phyloP scores from a whole-genome alignment of 169 alveolate genomes.

The Plasmodium knowlesi region DNA sequence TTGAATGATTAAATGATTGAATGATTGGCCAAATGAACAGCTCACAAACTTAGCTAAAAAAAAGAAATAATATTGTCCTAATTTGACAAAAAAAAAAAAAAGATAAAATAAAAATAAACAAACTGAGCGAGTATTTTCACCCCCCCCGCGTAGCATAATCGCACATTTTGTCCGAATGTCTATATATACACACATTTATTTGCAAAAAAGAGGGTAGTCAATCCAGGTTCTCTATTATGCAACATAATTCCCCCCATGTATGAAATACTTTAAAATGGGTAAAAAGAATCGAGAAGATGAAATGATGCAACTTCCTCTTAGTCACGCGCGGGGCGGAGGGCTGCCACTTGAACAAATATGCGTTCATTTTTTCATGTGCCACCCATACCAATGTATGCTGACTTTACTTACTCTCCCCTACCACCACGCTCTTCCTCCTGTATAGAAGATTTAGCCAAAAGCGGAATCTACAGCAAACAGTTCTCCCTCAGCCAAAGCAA shows the following conservation, averaged over 20 bases:
- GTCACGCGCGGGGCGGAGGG: neutral
- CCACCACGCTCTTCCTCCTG: neutral
- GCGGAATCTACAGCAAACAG: constrained; percentile 59
- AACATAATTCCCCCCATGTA: constrained; percentile 1
- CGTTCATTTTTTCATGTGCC: neutral
- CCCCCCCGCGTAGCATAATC: neutral
- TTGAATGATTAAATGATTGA: no score
- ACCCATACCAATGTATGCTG: neutral
- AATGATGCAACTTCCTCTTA: neutral
- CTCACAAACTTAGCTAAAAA: neutral
- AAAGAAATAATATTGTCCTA: neutral
- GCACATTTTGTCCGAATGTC: neutral
- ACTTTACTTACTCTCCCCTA: neutral
- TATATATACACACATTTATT: neutral
- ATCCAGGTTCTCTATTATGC: neutral
- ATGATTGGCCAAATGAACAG: neutral
- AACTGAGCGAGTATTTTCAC: neutral
- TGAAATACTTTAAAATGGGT: constrained; percentile 46
- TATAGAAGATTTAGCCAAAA: constrained; percentile 35
- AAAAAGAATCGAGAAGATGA: neutral
- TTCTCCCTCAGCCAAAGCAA: constrained; percentile 63
- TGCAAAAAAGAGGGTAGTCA: neutral
- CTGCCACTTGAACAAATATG: neutral
- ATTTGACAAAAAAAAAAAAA: neutral
- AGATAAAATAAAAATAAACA: no score